phyloP scores from a whole-genome alignment of 441 rosid genomes.

The Flueggea neowawraea region DNA sequence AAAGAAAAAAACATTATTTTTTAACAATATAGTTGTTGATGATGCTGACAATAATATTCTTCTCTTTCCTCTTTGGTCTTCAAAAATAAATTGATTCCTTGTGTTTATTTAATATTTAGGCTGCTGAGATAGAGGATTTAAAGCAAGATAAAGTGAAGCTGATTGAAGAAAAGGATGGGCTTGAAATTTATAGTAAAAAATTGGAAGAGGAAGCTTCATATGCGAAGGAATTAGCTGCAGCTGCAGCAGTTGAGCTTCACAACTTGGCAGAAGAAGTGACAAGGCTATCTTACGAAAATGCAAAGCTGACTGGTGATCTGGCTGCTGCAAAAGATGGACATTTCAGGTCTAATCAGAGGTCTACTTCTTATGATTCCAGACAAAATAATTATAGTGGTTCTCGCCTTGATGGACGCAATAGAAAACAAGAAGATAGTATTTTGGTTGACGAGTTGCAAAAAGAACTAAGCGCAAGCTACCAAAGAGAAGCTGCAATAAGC shows the following conservation, averaged over 20 bases:
- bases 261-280: constrained; percentile 96
- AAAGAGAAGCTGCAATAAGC: constrained; percentile 44
- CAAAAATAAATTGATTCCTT: constrained; percentile 1
- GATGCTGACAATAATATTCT: not conserved
- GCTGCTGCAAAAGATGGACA: constrained; percentile 40
- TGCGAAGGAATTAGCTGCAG: constrained; percentile 91
- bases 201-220: constrained; percentile 84
- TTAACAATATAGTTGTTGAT: not conserved
- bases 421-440: constrained; percentile 29
- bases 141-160: constrained; percentile 66
- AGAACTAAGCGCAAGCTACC: constrained; percentile 34
- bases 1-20: not conserved
- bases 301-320: constrained; percentile 57
- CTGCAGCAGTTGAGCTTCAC: constrained; percentile 89
- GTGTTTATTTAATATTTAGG: constrained; percentile 35
- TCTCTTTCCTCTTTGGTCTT: not conserved
- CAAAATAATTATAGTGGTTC: constrained; percentile 24
- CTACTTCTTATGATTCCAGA: constrained; percentile 25
- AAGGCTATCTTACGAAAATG: constrained; percentile 77
- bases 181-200: constrained; percentile 58
- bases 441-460: constrained; percentile 43
- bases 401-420: constrained; percentile 22
- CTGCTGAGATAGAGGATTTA: constrained; percentile 71
- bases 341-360: constrained; percentile 31
- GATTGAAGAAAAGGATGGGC: constrained; percentile 72